Conservation (phyloP, 1,284 basidiomycete species). For the Polyporus tsugae region DNA sequence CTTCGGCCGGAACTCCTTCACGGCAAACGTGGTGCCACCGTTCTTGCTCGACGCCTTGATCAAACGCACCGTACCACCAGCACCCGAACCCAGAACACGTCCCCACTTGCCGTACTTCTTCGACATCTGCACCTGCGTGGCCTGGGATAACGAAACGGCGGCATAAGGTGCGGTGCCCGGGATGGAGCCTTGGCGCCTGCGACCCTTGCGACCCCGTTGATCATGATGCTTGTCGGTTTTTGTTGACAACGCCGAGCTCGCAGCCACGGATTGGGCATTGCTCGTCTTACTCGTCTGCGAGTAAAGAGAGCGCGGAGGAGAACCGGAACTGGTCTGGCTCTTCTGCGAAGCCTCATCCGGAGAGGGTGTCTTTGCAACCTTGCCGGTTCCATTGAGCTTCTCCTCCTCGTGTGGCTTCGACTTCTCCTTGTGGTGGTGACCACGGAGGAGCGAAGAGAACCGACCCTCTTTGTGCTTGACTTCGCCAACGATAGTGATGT, state of each 20-base stretch:
- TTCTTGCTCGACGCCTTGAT: slow-evolving; percentile 89
- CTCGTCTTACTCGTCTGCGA: slow-evolving; percentile 34
- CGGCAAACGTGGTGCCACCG: slow-evolving; percentile 89
- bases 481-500: slow-evolving; percentile 27
- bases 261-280: slow-evolving; percentile 26
- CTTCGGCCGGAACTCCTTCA: slow-evolving; percentile 96
- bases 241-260: slow-evolving; percentile 27
- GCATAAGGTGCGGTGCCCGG: slow-evolving; percentile 29
- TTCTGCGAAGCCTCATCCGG: slow-evolving; percentile 38
- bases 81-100: slow-evolving; percentile 92
- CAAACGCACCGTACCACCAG: slow-evolving; percentile 96
- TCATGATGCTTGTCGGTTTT: slow-evolving; percentile 27
- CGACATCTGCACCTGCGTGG: slow-evolving; percentile 90
- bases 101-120: slow-evolving; percentile 99
- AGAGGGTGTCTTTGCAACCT: slow-evolving; percentile 39
- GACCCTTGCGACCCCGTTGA: slow-evolving; percentile 11
- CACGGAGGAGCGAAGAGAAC: slow-evolving; percentile 38
- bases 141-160: slow-evolving; percentile 65
- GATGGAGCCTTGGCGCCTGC: slow-evolving; percentile 19
- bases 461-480: slow-evolving; percentile 35
- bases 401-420: slow-evolving; percentile 22
- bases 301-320: slow-evolving; percentile 38
- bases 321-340: slow-evolving; percentile 38
- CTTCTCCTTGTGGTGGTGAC: slow-evolving; percentile 33
- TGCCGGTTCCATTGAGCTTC: slow-evolving; percentile 17